Conservation (phyloP, 306 rosid genomes). For the Boehmeria nivea region DNA sequence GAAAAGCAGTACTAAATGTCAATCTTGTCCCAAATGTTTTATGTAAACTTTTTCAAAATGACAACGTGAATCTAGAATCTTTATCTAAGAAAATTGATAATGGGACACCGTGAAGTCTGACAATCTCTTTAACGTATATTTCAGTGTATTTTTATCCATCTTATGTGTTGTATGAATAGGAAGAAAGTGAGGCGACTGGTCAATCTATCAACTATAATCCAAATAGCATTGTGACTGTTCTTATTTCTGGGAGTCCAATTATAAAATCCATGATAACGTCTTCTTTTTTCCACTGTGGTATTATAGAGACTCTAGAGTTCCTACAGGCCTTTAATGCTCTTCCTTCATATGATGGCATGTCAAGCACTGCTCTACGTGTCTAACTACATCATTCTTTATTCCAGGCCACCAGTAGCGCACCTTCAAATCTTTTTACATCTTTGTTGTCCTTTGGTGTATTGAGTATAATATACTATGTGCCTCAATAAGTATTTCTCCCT, state of each 20-base stretch:
- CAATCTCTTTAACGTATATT: not conserved
- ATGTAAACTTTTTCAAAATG: too few species aligned
- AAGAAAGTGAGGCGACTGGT: not conserved
- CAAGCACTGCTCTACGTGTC: not conserved
- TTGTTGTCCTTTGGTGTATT: not conserved
- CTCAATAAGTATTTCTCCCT: not conserved
- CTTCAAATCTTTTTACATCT: not conserved
- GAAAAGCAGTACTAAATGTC: too few species aligned
- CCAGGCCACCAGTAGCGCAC: not conserved
- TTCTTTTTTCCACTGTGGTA: not conserved
- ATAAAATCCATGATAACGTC: not conserved
- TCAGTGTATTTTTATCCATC: not conserved
- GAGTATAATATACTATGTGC: not conserved
- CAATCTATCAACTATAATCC: not conserved
- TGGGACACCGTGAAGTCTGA: not conserved
- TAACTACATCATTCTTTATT: not conserved
- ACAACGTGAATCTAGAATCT: too few species aligned
- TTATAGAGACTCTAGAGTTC: not conserved
- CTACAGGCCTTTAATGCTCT: not conserved
- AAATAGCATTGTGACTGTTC: not conserved
- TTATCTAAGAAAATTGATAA: not conserved
- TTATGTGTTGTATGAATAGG: not conserved
- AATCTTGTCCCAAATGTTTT: too few species aligned
- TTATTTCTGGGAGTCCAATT: not conserved
- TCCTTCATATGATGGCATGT: not conserved